Evolutionary conservation across 495 filamentous ascomycete species (phyloP).

Genomic region (Xylaria flabelliformis): DNA sequence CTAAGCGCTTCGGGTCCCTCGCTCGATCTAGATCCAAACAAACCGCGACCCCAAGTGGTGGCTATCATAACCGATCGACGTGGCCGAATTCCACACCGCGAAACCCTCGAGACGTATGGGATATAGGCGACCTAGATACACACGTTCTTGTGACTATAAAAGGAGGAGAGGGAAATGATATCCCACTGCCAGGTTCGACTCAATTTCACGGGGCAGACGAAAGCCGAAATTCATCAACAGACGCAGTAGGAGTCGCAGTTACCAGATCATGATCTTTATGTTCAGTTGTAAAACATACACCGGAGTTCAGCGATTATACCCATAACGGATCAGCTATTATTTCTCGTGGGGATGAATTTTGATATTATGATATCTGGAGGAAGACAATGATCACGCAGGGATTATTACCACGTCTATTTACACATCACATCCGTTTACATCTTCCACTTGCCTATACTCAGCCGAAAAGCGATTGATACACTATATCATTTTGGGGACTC

Average conservation of each 20-base stretch:
- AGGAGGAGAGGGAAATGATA: neutral
- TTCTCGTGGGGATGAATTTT: neutral
- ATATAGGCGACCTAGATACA: constrained; percentile 11
- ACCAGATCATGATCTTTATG: neutral
- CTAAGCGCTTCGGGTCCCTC: constrained; percentile 10
- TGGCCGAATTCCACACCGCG: constrained; percentile 9
- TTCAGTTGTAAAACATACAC: neutral
- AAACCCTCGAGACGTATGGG: neutral
- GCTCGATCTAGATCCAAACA: constrained; percentile 9
- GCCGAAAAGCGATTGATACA: neutral
- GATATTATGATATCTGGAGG: neutral
- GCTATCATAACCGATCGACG: neutral
- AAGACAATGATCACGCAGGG: neutral
- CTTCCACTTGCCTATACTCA: neutral
- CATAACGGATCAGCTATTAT: neutral
- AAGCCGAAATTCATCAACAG: constrained; percentile 7
- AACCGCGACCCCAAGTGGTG: neutral
- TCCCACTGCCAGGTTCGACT: neutral
- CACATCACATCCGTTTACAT: neutral
- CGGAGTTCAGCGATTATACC: constrained; percentile 19
- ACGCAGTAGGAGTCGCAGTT: neutral
- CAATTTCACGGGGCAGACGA: neutral
- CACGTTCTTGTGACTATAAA: constrained; percentile 12
- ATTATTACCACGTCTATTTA: neutral
- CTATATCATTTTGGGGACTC: neutral